Base-by-base conservation (phyloP, 2,329 filamentous ascomycete genomes). In the Fusarium napiforme region DNA sequence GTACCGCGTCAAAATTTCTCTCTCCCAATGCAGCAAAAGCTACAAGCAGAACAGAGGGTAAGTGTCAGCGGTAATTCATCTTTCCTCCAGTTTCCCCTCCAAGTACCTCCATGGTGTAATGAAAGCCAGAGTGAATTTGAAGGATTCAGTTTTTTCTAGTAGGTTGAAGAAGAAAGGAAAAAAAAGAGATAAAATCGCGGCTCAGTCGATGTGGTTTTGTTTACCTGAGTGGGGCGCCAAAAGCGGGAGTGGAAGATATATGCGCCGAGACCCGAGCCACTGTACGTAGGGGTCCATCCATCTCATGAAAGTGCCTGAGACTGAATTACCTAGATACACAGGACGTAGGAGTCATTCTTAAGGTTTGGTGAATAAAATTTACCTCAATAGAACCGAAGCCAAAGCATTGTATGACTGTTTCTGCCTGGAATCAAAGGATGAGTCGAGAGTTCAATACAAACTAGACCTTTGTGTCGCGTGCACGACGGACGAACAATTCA, bases 71-170 rank as follows among this genome's bases (percentile, higher is more conserved):
- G 81, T 73, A 66, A 52, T 81, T 75, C 64, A 77, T 91, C 90
- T 93, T 79, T 90, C 90, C 89, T 89, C 87, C 90, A 88, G 84
- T 92, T 92, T 92, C 91, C 91, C 91, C 90, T 92, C 90, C 87
- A 85, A 82, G 74, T 71, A 79, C 84, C 85, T 87, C 85, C 87
- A 85, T 84, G 81, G 83, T 82, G 82, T 80, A 84, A 83, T 83
- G 84, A 85, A 87, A 84, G 83, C 85, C 87, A 88, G 90, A 92
- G 90, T 92, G 90, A 92, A 93, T 92, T 88, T 87, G 88, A 85
- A 87, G 86, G 86, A 87, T 85, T 64, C 75, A 78, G 73, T 78
- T 80, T 83, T 83, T 83, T 83, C 82, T 83, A 84, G 82, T 84
- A 84, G 82, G 81, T 84, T 83, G 67, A 77, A 79, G 74, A 77